Evolutionary conservation across 2,329 filamentous ascomycete species (phyloP), one percentile per base, ranked within the genome.

Genomic region (Tolypocladium album): DNA sequence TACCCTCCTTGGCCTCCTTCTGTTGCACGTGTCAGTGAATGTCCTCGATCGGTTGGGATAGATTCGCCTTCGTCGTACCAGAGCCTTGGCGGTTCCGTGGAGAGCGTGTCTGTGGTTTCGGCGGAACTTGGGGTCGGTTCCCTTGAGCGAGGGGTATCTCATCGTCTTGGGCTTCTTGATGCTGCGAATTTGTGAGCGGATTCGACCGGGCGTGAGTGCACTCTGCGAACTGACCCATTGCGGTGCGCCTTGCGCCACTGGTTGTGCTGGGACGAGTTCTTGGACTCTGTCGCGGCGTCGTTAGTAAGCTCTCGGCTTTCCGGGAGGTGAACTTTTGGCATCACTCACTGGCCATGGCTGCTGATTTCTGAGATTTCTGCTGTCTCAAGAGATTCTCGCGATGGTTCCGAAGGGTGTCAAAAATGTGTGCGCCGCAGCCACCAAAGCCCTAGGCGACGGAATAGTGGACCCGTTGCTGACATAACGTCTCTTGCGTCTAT

Each of bases 131-230:
- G 94, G 92, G 83, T 99, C 94, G 79, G 91, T 94, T 74, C 94
- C 94, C 79, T 97, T 97, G 75, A 99, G 88, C 72, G 93, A 97
- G 69, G 94, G 94, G 84, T 99, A 99, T 84, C 94, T 87, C 81
- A 92, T 87, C 76, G 94, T 97, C 88, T 96, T 97, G 69, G 94
- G 94, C 89, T 97, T 97, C 89, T 97, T 97, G 87, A 99, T 99
- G 83, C 93, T 97, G 77, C 52, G n/a, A 56, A 39, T 42, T 9
- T 59, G 66, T 72, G 50, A 70, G 63, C 55, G 24, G 52, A 61
- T 38, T 22, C 45, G 52, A 24, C 45, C 58, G 52, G 38, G 34
- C 24, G n/a, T 24, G 27, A 38, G 45, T 47, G 11, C 27, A 52
- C 45, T 47, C 56, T 57, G 56, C 62, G 55, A 66, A 82, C 88